Conservation (phyloP, 176 grass and related monocot genomes). For the Lolium rigidum region DNA sequence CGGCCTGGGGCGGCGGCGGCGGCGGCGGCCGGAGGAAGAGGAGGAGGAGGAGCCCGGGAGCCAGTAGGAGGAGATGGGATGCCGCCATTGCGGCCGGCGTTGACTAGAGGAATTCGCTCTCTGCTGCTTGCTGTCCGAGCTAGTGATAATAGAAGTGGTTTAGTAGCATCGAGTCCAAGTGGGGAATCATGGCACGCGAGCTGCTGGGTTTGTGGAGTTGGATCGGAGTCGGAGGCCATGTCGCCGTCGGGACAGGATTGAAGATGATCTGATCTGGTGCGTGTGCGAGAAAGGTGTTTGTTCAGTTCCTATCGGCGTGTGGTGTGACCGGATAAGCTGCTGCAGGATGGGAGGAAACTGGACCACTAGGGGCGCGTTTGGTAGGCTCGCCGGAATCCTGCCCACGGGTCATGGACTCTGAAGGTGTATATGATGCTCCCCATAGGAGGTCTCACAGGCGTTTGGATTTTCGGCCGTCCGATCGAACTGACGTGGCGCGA, state of each 20-base stretch:
- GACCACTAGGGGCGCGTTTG: no score
- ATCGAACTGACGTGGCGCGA: no score
- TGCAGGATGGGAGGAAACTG: no score
- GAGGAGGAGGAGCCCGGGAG: not conserved
- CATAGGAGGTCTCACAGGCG: no score
- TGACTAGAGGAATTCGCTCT: not conserved
- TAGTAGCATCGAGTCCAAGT: not conserved
- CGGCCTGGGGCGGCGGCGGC: not conserved
- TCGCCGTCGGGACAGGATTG: constrained; percentile 2
- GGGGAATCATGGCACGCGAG: not conserved
- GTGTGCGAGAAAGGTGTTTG: not conserved
- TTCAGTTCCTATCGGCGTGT: no score
- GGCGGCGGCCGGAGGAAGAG: not conserved
- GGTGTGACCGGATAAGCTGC: no score
- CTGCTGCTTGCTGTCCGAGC: not conserved
- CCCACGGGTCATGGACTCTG: no score
- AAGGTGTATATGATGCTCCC: no score
- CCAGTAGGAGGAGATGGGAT: constrained; percentile 28
- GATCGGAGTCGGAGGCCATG: not conserved
- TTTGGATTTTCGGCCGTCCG: no score
- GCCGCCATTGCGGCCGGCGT: constrained; percentile 36
- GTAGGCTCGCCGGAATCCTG: no score
- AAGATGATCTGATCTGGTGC: not conserved
- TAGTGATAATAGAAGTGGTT: not conserved
- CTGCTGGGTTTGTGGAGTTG: not conserved